phyloP scores from a whole-genome alignment of 805 yeast genomes.

The Candida tallmaniae region DNA sequence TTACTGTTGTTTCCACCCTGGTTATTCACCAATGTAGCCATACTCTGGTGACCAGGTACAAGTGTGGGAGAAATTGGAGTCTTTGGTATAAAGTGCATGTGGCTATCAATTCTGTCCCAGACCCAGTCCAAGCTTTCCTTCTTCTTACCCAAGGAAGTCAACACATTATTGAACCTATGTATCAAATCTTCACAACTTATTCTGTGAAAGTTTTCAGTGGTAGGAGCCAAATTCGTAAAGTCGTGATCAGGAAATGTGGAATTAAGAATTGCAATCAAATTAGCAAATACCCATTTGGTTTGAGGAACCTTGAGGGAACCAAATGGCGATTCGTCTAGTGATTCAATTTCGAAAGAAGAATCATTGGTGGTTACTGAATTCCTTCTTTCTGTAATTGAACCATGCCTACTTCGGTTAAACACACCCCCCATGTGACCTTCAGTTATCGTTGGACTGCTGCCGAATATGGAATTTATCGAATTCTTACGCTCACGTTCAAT shows the following conservation, averaged over 20 bases:
- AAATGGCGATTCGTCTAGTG: slow-evolving; percentile 63
- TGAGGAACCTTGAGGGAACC: slow-evolving; percentile 88
- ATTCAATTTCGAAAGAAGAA: slow-evolving; percentile 17
- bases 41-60: slow-evolving; percentile 6
- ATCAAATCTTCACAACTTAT: slow-evolving; percentile 44
- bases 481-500: slow-evolving; percentile 35
- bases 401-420: slow-evolving; percentile 11
- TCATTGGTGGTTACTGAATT: slow-evolving; percentile 17
- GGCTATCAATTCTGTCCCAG: slow-evolving; percentile 84
- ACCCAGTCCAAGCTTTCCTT: slow-evolving; percentile 54
- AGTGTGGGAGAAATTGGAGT: slow-evolving; percentile 21
- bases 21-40: too few relatives aligned
- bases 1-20: slow-evolving; percentile 1
- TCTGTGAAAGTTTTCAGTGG: slow-evolving; percentile 46
- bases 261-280: slow-evolving; percentile 83
- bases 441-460: slow-evolving; percentile 35
- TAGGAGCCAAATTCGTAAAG: slow-evolving; percentile 81
- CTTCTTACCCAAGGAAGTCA: slow-evolving; percentile 46
- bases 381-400: slow-evolving; percentile 15
- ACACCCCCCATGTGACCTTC: slow-evolving; percentile 1
- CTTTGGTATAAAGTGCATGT: slow-evolving; percentile 59
- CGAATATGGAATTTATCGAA: slow-evolving; percentile 32
- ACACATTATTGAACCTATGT: slow-evolving; percentile 69
- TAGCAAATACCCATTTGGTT: slow-evolving; percentile 85
- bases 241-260: slow-evolving; percentile 96